Conservation (phyloP, 2,329 filamentous ascomycete species). For the Xylariales sp. region DNA sequence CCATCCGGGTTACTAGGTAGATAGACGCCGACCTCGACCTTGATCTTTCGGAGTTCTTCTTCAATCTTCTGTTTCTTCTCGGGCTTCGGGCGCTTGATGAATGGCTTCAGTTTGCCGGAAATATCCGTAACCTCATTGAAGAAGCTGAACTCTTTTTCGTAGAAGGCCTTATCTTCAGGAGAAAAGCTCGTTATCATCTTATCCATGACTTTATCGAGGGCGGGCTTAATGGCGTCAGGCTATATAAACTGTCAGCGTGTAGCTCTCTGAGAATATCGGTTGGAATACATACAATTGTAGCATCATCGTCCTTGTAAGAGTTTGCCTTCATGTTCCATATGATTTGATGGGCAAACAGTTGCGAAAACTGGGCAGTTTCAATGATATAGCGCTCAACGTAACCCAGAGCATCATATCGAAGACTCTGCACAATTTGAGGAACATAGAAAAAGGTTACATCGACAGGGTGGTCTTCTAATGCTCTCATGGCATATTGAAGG, state of each 20-base stretch:
- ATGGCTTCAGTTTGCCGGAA: constrained; percentile 91
- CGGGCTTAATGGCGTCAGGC: constrained; percentile 91
- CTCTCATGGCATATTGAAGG: constrained; percentile 94
- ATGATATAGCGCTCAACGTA: constrained; percentile 96
- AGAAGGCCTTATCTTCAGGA: constrained; percentile 74
- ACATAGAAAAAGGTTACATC: constrained; percentile 99
- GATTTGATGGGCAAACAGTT: constrained; percentile 96
- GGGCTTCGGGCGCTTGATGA: constrained; percentile 85
- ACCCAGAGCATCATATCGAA: constrained; percentile 87
- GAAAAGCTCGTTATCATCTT: constrained; percentile 82
- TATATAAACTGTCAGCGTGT: constrained; percentile 27
- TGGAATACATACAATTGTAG: constrained; percentile 60
- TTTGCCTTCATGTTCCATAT: constrained; percentile 99
- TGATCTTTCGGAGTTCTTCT: constrained; percentile 94
- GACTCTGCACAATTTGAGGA: constrained; percentile 91
- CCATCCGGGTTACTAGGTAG: constrained; percentile 96
- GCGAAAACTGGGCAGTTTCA: constrained; percentile 96
- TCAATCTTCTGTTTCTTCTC: constrained; percentile 99
- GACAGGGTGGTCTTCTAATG: constrained; percentile 89
- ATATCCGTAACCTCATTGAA: constrained; percentile 95
- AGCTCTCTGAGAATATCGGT: background rate
- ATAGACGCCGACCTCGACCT: constrained; percentile 96
- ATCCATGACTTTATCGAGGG: constrained; percentile 82
- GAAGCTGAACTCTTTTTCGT: constrained; percentile 93
- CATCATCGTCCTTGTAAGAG: constrained; percentile 95